Evolutionary conservation across 164 flowering plant genomes (phyloP).

Genomic region (Nymphaea thermarum): DNA sequence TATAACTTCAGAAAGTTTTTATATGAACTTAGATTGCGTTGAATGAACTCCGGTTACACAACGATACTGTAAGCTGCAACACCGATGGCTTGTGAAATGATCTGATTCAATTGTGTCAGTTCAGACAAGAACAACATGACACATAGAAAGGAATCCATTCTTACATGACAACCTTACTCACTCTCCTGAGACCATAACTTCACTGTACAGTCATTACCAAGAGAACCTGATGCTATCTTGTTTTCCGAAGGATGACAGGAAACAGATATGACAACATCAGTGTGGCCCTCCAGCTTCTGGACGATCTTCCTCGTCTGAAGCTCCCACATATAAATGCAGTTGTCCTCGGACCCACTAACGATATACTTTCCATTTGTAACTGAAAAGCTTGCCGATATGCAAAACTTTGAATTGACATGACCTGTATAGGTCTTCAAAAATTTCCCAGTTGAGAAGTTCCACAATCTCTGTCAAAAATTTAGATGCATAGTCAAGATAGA

Average conservation of each 20-base stretch:
- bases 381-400: slow-evolving; percentile 71
- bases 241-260: slow-evolving; percentile 76
- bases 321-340: slow-evolving; percentile 78
- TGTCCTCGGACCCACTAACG: slow-evolving; percentile 90
- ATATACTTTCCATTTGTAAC: slow-evolving; percentile 76
- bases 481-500: too few species aligned
- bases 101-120: background rate
- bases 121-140: background rate
- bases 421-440: slow-evolving; percentile 91
- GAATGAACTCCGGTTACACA: too few species aligned
- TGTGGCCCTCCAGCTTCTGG: slow-evolving; percentile 88
- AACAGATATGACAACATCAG: slow-evolving; percentile 69
- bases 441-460: slow-evolving; percentile 82
- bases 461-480: slow-evolving; percentile 55
- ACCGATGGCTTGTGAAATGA: background rate
- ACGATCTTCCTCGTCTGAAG: slow-evolving; percentile 70
- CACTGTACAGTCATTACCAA: slow-evolving; percentile 63
- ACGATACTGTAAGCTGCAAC: too few species aligned
- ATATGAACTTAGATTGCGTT: too few species aligned
- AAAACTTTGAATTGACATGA: slow-evolving; percentile 65
- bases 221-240: slow-evolving; percentile 82
- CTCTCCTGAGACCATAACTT: slow-evolving; percentile 65
- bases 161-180: slow-evolving; percentile 9
- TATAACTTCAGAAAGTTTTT: too few species aligned
- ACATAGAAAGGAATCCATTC: background rate